Conservation (phyloP, 1,284 basidiomycete species). For the Boletus smithii region DNA sequence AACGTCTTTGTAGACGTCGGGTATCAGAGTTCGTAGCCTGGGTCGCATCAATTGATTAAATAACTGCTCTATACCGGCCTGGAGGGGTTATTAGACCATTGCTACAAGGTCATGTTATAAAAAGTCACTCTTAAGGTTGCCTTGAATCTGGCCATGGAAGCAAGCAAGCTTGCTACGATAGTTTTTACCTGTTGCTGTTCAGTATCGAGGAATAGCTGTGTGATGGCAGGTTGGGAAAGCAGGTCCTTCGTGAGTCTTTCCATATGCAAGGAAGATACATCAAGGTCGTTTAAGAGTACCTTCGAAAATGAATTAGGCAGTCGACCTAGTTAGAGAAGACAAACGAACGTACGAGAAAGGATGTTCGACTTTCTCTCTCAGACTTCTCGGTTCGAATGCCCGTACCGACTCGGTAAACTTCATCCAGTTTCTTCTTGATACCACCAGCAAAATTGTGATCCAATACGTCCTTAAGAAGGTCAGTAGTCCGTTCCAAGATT, state of each 20-base stretch:
- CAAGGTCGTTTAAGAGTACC: conserved; percentile 87
- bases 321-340: not conserved
- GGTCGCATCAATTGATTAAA: conserved; percentile 92
- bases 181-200: conserved; percentile 53
- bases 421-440: conserved; percentile 81
- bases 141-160: conserved; percentile 61
- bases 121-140: conserved; percentile 61
- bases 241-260: conserved; percentile 77
- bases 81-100: conserved; percentile 11
- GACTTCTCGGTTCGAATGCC: conserved; percentile 61
- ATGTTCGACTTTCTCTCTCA: conserved; percentile 73
- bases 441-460: conserved; percentile 79
- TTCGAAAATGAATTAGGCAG: conserved; percentile 33
- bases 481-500: conserved; percentile 57
- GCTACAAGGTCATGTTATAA: conserved; percentile 1
- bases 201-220: conserved; percentile 65
- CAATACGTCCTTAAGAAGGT: conserved; percentile 67
- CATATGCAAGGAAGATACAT: conserved; percentile 82
- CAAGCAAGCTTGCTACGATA: conserved; percentile 49
- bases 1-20: conserved; percentile 88
- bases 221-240: conserved; percentile 50
- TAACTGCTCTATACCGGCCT: conserved; percentile 88
- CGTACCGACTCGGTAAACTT: conserved; percentile 67
- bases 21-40: conserved; percentile 75
- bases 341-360: conserved; percentile 70